Base-by-base conservation (phyloP, 1,139 yeast genomes). In the Blastobotrys persicus region DNA sequence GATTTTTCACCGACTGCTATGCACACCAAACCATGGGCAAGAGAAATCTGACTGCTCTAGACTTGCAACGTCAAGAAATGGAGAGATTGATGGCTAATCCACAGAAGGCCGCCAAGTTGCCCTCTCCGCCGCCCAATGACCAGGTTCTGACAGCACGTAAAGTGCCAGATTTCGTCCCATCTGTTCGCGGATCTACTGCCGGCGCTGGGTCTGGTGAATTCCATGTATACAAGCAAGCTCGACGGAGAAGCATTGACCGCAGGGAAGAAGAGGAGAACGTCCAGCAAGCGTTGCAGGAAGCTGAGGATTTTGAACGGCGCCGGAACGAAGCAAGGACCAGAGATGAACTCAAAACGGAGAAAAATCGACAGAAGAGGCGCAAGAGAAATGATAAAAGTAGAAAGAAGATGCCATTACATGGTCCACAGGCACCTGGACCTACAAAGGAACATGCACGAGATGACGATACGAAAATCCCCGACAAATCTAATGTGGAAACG, bases 121-220 rank as follows among this genome's bases (percentile, higher is more conserved):
- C 28, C n/a, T n/a, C n/a, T n/a, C n/a, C n/a, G n/a, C n/a, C n/a
- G n/a, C n/a, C n/a, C n/a, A n/a, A n/a, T n/a, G n/a, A n/a, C n/a
- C n/a, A n/a, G n/a, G 20, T 23, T 11, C 12, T 34, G 43, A 12
- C 12, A 17, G 31, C 32, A 20, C 14, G 13, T 13, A 20, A 33
- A 13, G 12, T 12, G 6, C 41, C 41, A 13, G 28, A 18, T 19
- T 17, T 37, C 41, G 19, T 18, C n/a, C 23, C 41, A 9, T 18
- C 41, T 3, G 19, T 18, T 9, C 18, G 41, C 7, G 68, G 72
- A 2, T 65, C 72, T 2, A 59, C 65, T 43, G 64, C 73, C 2
- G 73, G 69, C n/a, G 69, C 72, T 0, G 69, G 72, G 4, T 65
- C 73, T 0, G 73, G 72, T 7, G 71, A 69, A 44, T 69, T 69